Evolutionary conservation across 2,329 filamentous ascomycete genomes (phyloP).

Genomic region (Fusarium sp.): DNA sequence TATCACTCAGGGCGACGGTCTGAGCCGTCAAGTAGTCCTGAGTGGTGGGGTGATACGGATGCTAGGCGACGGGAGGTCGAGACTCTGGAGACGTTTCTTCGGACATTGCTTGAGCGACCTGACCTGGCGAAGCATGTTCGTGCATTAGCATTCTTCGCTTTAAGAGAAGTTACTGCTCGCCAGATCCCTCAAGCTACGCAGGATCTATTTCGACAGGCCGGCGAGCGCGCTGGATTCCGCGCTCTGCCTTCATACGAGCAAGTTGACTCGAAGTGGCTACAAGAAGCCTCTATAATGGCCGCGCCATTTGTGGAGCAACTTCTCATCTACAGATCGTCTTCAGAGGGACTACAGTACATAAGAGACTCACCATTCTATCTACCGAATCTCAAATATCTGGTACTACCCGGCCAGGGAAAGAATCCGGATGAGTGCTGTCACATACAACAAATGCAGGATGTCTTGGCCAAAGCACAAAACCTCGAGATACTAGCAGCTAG

Average conservation of each 20-base stretch:
- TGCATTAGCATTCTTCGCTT: constrained; percentile 42
- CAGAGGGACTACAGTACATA: constrained; percentile 42
- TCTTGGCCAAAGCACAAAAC: constrained; percentile 43
- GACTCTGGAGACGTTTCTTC: constrained; percentile 38
- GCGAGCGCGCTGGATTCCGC: constrained; percentile 43
- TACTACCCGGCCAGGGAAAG: constrained; percentile 41
- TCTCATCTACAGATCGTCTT: constrained; percentile 44
- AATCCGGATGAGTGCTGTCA: constrained; percentile 43
- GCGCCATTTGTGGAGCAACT: constrained; percentile 44
- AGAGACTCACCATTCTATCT: constrained; percentile 44
- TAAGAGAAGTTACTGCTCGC: constrained; percentile 24
- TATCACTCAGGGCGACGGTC: constrained; percentile 42
- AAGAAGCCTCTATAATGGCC: constrained; percentile 46
- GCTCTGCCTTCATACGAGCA: constrained; percentile 38
- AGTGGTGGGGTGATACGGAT: constrained; percentile 26
- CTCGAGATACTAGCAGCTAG: constrained; percentile 42
- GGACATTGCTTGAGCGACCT: constrained; percentile 40
- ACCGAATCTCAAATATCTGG: constrained; percentile 46
- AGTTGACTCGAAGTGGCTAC: constrained; percentile 45
- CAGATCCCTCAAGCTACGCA: constrained; percentile 35
- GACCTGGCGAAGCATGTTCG: constrained; percentile 43
- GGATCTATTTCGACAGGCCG: constrained; percentile 43
- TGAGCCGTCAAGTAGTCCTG: constrained; percentile 14
- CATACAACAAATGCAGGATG: constrained; percentile 47
- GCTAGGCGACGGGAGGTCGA: constrained; percentile 32